Evolutionary conservation across 163 green algal species (phyloP).

Genomic region (Picocystis sp.): DNA sequence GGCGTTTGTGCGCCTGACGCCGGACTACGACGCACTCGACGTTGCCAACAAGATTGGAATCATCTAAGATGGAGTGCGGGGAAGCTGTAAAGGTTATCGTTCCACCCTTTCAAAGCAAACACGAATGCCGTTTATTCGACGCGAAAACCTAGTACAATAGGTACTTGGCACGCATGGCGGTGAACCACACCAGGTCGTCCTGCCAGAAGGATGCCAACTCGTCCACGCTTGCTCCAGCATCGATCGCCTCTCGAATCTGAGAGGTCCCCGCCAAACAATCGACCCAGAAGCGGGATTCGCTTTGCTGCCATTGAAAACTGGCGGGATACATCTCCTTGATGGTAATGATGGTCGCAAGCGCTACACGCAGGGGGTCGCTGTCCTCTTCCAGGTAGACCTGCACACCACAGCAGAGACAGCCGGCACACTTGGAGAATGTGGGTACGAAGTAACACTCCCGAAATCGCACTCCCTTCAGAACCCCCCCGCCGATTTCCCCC

Average conservation of each 20-base stretch:
- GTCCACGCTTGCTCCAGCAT: slow-evolving; percentile 10
- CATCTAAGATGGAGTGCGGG: slow-evolving; percentile 57
- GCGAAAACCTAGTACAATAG: slow-evolving; percentile 8
- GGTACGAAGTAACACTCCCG: slow-evolving; percentile 20
- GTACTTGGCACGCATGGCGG: slow-evolving; percentile 9
- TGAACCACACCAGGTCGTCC: slow-evolving; percentile 19
- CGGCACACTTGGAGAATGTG: slow-evolving; percentile 19
- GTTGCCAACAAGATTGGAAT: slow-evolving; percentile 98
- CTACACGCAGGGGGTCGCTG: too few species aligned
- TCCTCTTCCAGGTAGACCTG: slow-evolving; percentile 8
- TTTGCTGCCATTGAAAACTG: slow-evolving; percentile 9
- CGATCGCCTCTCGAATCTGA: slow-evolving; percentile 10
- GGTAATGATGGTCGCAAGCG: not conserved
- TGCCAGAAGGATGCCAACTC: slow-evolving; percentile 17
- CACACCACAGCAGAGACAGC: slow-evolving; percentile 9
- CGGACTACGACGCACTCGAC: slow-evolving; percentile 93
- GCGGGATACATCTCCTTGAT: slow-evolving; percentile 15
- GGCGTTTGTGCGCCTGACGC: slow-evolving; percentile 83
- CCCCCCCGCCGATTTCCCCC: not conserved
- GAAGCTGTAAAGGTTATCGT: too few species aligned
- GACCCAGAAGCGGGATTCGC: slow-evolving; percentile 9
- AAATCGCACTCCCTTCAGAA: slow-evolving; percentile 3
- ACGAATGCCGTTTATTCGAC: too few species aligned
- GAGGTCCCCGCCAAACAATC: slow-evolving; percentile 10
- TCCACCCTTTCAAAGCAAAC: too few species aligned